phyloP scores from a whole-genome alignment of 106 monocot genomes.

The Allium sativum region DNA sequence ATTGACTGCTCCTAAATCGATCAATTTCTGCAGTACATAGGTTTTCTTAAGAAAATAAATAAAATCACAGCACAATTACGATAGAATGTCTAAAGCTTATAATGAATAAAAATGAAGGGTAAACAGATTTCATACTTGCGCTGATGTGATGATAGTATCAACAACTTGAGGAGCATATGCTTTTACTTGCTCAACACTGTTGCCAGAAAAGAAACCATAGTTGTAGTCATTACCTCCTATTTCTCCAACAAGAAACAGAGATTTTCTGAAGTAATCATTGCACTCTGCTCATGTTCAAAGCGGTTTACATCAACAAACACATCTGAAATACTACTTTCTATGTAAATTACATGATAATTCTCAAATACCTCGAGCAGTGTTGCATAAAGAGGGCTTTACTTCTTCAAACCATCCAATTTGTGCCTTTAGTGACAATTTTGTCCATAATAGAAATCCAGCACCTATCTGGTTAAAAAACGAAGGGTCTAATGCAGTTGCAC shows the following conservation, averaged over 20 bases:
- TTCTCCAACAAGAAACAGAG: slow-evolving; percentile 44
- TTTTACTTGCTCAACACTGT: slow-evolving; percentile 9
- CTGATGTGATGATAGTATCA: slow-evolving; percentile 6
- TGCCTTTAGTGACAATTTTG: slow-evolving; percentile 13
- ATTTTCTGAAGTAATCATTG: slow-evolving; percentile 16
- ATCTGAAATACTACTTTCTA: not conserved
- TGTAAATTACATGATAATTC: not conserved
- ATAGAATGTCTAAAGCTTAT: too few species aligned
- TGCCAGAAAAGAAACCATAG: not conserved
- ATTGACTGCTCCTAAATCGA: slow-evolving; percentile 18
- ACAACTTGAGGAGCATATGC: slow-evolving; percentile 23
- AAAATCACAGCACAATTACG: too few species aligned
- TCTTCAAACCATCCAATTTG: slow-evolving; percentile 33
- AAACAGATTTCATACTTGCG: slow-evolving; percentile 14
- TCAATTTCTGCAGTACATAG: slow-evolving; percentile 31
- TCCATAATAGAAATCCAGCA: not conserved
- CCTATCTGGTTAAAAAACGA: slow-evolving; percentile 23
- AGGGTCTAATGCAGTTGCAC: slow-evolving; percentile 22
- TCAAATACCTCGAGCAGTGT: not conserved
- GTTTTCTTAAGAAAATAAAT: too few species aligned
- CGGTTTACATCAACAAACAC: too few species aligned
- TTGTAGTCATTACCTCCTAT: slow-evolving; percentile 38
- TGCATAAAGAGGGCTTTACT: slow-evolving; percentile 30
- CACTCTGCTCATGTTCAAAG: slow-evolving; percentile 10
- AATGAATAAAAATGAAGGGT: not conserved